phyloP scores from a whole-genome alignment of 192 early-diverging fungal genomes.

The Coemansia sp. region DNA sequence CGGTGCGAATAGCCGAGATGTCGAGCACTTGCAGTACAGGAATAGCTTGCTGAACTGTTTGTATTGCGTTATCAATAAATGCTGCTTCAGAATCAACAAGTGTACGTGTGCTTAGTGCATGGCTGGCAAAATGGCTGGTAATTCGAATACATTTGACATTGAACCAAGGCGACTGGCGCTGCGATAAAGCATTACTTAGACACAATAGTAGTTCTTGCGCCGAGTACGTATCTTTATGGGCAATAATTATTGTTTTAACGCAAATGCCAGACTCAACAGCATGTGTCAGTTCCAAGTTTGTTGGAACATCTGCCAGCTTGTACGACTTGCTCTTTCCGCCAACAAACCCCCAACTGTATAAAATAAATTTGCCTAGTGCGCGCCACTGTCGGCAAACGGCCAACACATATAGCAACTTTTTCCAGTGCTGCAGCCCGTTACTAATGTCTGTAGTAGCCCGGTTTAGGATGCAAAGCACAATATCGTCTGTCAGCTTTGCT shows the following conservation, averaged over 20 bases:
- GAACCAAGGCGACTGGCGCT: neutral
- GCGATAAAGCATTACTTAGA: neutral
- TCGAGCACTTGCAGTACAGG: neutral
- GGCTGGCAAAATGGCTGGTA: neutral
- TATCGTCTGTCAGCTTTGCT: neutral
- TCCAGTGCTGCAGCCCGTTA: neutral
- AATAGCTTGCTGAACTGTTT: neutral
- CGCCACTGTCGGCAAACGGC: neutral
- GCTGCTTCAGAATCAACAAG: neutral
- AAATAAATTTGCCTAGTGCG: neutral
- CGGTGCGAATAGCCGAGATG: neutral
- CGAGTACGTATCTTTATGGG: neutral
- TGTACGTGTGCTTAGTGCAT: neutral
- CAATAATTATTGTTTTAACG: neutral
- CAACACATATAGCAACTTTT: neutral
- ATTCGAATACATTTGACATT: conserved; percentile 3
- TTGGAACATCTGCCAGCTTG: neutral
- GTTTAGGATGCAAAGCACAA: neutral
- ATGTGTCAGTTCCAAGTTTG: neutral
- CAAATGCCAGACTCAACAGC: neutral
- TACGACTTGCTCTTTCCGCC: neutral
- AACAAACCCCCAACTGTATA: neutral
- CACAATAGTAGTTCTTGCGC: neutral
- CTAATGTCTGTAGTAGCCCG: neutral
- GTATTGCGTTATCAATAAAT: neutral